A percentile compares a stretch with the other conserved stretches of the same genome.
Conservation (phyloP, 2,329 filamentous ascomycete genomes). For the Mollisiaceae sp. region DNA sequence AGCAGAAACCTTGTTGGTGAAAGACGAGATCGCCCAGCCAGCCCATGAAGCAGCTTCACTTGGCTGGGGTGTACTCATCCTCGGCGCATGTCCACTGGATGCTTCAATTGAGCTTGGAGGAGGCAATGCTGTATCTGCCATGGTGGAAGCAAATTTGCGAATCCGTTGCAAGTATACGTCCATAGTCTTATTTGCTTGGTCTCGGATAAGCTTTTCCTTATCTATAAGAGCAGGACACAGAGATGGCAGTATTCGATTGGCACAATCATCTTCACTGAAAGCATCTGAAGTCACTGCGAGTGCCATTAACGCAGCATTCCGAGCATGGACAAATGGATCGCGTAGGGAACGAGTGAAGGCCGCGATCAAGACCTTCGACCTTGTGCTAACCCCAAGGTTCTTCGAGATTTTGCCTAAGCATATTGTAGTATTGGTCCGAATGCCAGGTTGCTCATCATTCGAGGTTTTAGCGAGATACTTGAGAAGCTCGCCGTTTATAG, state of each 20-base stretch:
- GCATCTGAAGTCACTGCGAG: conserved; percentile 83
- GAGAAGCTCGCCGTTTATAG: conserved; percentile 90
- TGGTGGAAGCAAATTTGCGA: conserved; percentile 74
- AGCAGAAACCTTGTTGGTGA: conserved; percentile 89
- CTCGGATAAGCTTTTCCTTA: conserved; percentile 92
- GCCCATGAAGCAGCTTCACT: conserved; percentile 76
- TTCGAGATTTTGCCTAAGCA: conserved; percentile 96
- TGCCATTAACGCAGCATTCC: conserved; percentile 87
- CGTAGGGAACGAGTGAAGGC: conserved; percentile 88
- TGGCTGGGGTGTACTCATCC: conserved; percentile 79
- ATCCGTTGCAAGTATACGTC: conserved; percentile 85
- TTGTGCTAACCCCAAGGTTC: conserved; percentile 76
- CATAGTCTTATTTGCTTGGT: conserved; percentile 88
- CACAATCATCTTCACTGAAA: conserved; percentile 90
- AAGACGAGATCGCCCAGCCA: conserved; percentile 97
- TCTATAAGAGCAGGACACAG: conserved; percentile 87
- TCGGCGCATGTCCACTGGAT: conserved; percentile 55
- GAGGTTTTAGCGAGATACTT: conserved; percentile 92
- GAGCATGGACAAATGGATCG: conserved; percentile 93
- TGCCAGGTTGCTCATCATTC: conserved; percentile 96
- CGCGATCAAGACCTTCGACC: conserved; percentile 89
- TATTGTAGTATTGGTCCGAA: conserved; percentile 97
- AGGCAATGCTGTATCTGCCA: conserved; percentile 82
- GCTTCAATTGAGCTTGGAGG: conserved; percentile 58
- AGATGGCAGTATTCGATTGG: conserved; percentile 79